Evolutionary conservation across 495 filamentous ascomycete species (phyloP), one percentile per base, ranked within the genome.

Genomic region (Neurospora sp.): DNA sequence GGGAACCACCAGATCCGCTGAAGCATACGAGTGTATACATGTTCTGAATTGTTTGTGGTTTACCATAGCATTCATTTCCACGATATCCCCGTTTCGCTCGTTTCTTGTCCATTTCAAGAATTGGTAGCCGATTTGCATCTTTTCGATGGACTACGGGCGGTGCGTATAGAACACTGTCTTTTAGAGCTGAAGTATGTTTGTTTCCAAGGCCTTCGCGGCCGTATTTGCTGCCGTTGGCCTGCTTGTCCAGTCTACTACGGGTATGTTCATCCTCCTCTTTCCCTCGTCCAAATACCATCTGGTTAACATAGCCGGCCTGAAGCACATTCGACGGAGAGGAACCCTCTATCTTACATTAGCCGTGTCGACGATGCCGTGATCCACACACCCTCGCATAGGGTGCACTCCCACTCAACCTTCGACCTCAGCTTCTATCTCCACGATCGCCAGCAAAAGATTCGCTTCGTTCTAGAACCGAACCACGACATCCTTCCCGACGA

Each of bases 391-490:
- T 91, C 91, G 38, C 89, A 93, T 77, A 88, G 91, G 73, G 89
- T 97, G 39, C 90, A 94, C 79, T 90, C 93, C 27, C 85, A 91
- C 59, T 91, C 93, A 14, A 84, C 89, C 23, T 98, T 98, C 81
- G 92, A 96, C 77, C 82, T 98, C 75, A 89, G 88, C 39, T 98
- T 99, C 81, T 83, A 86, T 59, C 82, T 97, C 54, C 90, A 92
- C 76, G 84, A 88, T 74, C 85, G 87, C 54, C 81, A 85, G 72
- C 89, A 94, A 76, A 88, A 88, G 69, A 84, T 98, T 74, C 93
- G 92, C 76, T 88, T 99, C 62, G 86, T 88, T 69, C 88, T 98
- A 42, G 91, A 97, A 80, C 96, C 96, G 37, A 99, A 98, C 78
- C 89, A 97, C 82, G 93, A 98, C 82, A 92, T 98, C 71, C 84